These are phyloP conservation scores for Gleditsia sinensis DNA, from an alignment of 306 rosid species.

Conservation along the genomic window DNA sequence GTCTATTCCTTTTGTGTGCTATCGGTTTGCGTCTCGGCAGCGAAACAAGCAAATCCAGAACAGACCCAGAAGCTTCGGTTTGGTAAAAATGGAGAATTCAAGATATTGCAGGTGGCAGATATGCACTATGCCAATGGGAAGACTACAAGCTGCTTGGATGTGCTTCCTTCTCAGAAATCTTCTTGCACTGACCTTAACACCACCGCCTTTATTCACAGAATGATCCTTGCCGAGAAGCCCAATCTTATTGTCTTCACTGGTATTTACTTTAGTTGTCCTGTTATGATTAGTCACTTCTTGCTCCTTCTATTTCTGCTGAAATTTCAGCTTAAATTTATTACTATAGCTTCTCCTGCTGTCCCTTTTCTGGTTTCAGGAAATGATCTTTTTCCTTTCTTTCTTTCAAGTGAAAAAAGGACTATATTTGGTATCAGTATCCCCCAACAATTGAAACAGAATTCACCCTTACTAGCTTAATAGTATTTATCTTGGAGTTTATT, in stretches of 20 bases:
- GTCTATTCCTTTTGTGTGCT: slow-evolving; percentile 22
- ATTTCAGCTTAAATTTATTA: not conserved
- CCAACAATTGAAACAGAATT: not conserved
- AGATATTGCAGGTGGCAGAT: slow-evolving; percentile 86
- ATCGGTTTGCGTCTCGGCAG: slow-evolving; percentile 39
- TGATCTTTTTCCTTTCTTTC: not conserved
- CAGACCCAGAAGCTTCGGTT: slow-evolving; percentile 48
- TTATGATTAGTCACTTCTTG: not conserved
- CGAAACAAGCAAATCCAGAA: slow-evolving; percentile 8
- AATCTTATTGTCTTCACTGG: slow-evolving; percentile 81
- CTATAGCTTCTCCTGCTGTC: not conserved
- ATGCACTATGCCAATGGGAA: slow-evolving; percentile 78
- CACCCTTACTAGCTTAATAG: not conserved
- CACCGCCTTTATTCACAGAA: slow-evolving; percentile 56
- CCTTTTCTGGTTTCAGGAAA: not conserved
- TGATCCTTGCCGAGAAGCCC: slow-evolving; percentile 80
- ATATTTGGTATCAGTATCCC: not conserved
- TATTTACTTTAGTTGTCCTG: slow-evolving; percentile 2
- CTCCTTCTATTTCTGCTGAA: not conserved
- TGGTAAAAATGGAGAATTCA: slow-evolving; percentile 61
- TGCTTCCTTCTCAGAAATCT: slow-evolving; percentile 44
- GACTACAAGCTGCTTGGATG: slow-evolving; percentile 57
- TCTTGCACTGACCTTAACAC: slow-evolving; percentile 85
- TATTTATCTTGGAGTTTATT: no score
- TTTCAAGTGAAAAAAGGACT: not conserved